Base-by-base conservation (phyloP, 2,329 filamentous ascomycete species). In the Colletotrichum musae region DNA sequence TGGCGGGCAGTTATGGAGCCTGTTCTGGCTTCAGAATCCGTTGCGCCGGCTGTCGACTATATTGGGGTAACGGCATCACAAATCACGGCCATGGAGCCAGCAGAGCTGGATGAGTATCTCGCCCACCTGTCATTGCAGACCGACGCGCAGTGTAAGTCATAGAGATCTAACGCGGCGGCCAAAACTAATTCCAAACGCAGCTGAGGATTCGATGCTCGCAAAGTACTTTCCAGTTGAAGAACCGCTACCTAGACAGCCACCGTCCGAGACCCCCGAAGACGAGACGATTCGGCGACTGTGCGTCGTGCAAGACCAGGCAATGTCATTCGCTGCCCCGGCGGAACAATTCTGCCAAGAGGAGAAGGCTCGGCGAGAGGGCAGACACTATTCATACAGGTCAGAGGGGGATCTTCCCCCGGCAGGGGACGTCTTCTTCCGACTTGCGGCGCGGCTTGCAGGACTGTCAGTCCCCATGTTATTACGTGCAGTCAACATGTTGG, bases 41-140 rank as follows among this genome's bases (percentile, higher is more conserved):
- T 6, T n/a, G 36, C 54, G 4, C 48, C 70, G 71, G 77, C 21
- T 70, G 74, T 36, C 39, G 77, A 86, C 73, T 85, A 89, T 75
- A 79, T 89, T 10, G 77, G 82, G n/a, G 77, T 92, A 24, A 87
- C 84, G 6, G 90, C 93, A 64, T 80, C 82, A 4, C 87, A 94
- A 73, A 86, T 93, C 9, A 85, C 91, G 48, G 77, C 81, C 1
- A 91, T 95, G 88, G 84, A 81, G 3, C 80, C 84, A 5, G 80
- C 85, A 24, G 86, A 92, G 64, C 80, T 94, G 50, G 89, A 93
- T 73, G 83, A 88, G 36, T 94, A 94, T 75, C 85, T 94, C 78
- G 85, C 76, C 32, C 75, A 80, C 18, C 69, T 83, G 13, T 70
- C 76, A 15, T 77, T 77, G 21, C 73, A 78, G 2, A 71, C 78